Conservation (phyloP, 148 eudicot species). For the Silene latifolia region DNA sequence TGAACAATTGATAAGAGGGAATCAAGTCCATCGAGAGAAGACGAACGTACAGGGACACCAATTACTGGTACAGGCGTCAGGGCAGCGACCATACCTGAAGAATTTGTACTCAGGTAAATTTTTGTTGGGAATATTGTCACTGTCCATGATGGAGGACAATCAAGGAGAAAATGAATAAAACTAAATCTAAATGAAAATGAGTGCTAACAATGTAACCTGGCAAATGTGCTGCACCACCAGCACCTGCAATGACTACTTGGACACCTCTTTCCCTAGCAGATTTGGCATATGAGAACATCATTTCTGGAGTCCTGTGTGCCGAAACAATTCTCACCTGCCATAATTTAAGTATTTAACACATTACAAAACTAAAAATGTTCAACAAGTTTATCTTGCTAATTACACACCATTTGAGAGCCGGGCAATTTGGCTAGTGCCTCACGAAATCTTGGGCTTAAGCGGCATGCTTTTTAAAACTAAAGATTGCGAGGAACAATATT, state of each 20-base stretch:
- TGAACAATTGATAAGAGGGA: constrained; percentile 93
- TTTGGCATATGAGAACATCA: constrained; percentile 65
- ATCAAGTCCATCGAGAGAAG: constrained; percentile 84
- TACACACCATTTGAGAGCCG: background rate
- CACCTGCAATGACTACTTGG: constrained; percentile 92
- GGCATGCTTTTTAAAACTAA: too few species aligned
- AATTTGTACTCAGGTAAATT: background rate
- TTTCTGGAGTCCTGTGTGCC: constrained; percentile 78
- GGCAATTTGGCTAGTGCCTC: background rate
- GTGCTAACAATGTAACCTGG: constrained; percentile 54
- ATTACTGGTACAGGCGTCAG: constrained; percentile 90
- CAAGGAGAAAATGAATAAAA: background rate
- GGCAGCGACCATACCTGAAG: constrained; percentile 95
- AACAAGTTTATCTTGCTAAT: too few species aligned
- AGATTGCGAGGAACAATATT: background rate
- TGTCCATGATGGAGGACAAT: background rate
- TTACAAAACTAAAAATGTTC: background rate
- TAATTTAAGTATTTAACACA: constrained; percentile 7
- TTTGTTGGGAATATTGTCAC: background rate
- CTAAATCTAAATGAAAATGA: background rate
- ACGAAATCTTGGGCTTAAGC: too few species aligned
- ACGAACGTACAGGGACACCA: constrained; percentile 89
- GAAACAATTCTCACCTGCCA: constrained; percentile 74
- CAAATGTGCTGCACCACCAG: constrained; percentile 99
- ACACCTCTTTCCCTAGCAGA: constrained; percentile 76